Evolutionary conservation across 1,284 basidiomycete genomes (phyloP).

Genomic region (Trametes sp.): DNA sequence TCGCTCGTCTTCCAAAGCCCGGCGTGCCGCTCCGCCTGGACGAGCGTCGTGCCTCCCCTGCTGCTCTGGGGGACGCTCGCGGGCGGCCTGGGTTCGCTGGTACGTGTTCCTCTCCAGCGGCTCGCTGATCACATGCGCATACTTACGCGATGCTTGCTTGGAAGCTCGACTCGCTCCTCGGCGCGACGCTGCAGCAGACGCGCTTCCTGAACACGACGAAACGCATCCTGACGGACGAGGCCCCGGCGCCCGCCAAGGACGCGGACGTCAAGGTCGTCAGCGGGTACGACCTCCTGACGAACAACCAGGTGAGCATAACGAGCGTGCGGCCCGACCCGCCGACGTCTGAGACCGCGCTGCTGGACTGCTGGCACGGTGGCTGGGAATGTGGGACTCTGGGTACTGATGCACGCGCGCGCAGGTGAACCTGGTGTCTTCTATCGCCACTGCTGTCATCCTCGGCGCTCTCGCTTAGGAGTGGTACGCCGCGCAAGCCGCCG

Average conservation of each 20-base stretch:
- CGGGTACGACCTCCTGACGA: constrained; percentile 78
- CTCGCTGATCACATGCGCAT: not conserved
- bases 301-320: constrained; percentile 82
- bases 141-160: not conserved
- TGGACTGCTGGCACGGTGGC: no score
- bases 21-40: constrained; percentile 50
- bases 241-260: constrained; percentile 38
- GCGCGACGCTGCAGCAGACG: constrained; percentile 88
- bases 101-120: constrained; percentile 45
- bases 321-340: not conserved
- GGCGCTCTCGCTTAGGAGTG: constrained; percentile 24
- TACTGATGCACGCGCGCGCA: constrained; percentile 5
- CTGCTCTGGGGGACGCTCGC: constrained; percentile 66
- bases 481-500: not conserved
- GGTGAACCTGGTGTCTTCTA: constrained; percentile 37
- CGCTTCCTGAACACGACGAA: constrained; percentile 72
- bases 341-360: not conserved
- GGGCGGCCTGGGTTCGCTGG: constrained; percentile 81
- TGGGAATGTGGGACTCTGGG: no score
- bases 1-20: constrained; percentile 72
- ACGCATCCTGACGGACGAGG: constrained; percentile 72
- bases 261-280: constrained; percentile 65
- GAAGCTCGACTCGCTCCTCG: constrained; percentile 45
- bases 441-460: constrained; percentile 31
- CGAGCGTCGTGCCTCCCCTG: constrained; percentile 51